phyloP scores from a whole-genome alignment of 2,329 filamentous ascomycete genomes.

The Helotiales sp. region DNA sequence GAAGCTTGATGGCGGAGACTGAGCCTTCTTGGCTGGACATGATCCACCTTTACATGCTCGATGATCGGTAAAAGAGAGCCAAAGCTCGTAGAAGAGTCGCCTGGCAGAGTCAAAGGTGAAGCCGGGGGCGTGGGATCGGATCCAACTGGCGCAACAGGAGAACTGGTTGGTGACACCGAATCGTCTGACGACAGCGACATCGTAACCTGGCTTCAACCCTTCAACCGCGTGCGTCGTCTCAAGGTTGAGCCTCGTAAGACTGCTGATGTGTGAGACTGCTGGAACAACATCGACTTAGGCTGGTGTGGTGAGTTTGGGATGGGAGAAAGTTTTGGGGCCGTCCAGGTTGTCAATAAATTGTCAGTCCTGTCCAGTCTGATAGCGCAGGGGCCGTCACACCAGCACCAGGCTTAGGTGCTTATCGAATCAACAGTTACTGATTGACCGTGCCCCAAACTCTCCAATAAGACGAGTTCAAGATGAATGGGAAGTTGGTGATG shows the following conservation, averaged over 20 bases:
- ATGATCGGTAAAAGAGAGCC: conserved; percentile 33
- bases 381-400: conserved; percentile 13
- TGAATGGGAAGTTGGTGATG: neutral
- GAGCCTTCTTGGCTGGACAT: conserved; percentile 14
- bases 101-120: conserved; percentile 23
- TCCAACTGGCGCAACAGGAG: conserved; percentile 4
- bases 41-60: conserved; percentile 34
- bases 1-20: conserved; percentile 12
- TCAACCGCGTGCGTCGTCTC: conserved; percentile 12
- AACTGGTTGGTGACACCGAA: conserved; percentile 8
- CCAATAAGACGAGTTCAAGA: neutral
- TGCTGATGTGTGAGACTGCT: conserved; percentile 10
- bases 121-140: conserved; percentile 23
- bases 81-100: conserved; percentile 15
- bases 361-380: conserved; percentile 9
- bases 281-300: conserved; percentile 13
- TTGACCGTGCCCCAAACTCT: neutral
- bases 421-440: neutral
- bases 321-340: conserved; percentile 3
- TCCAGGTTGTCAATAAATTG: conserved; percentile 2
- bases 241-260: conserved; percentile 12
- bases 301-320: conserved; percentile 4
- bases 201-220: conserved; percentile 8
- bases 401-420: conserved; percentile 1
- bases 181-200: conserved; percentile 12